Evolutionary conservation across 2,329 filamentous ascomycete species (phyloP).

Genomic region (Trichophyton simii): DNA sequence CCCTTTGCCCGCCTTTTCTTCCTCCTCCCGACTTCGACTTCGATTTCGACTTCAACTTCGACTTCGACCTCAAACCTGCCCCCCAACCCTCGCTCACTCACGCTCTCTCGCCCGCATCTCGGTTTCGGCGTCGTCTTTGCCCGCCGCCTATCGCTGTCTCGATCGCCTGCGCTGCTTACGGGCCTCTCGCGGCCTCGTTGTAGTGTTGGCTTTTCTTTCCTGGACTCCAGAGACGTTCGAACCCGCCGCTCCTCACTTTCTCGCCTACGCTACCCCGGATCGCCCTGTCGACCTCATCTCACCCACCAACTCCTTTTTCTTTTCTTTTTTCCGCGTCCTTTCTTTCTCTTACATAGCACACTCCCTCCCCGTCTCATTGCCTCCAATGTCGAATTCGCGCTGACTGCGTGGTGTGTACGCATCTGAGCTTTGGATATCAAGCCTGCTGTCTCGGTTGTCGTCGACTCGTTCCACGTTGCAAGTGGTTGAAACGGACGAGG

Average conservation of each 20-base stretch:
- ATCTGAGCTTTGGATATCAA: not conserved
- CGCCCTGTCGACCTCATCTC: not conserved
- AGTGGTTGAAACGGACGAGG: not conserved
- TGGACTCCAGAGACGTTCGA: not conserved
- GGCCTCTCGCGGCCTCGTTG: not conserved
- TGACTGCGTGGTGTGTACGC: not conserved
- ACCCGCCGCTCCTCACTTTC: not conserved
- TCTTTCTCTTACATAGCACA: not conserved
- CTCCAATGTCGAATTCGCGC: slow-evolving; percentile 1
- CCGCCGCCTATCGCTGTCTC: not conserved
- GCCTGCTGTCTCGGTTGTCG: not conserved
- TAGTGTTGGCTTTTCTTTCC: not conserved
- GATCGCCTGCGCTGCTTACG: not conserved
- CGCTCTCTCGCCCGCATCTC: too few relatives aligned
- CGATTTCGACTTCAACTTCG: too few relatives aligned
- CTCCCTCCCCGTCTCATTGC: not conserved
- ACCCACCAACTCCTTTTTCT: not conserved
- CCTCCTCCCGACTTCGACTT: too few relatives aligned
- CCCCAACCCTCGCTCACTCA: too few relatives aligned
- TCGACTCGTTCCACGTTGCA: not conserved
- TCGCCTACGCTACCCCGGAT: slow-evolving; percentile 1
- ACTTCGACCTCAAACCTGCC: too few relatives aligned
- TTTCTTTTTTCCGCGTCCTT: not conserved
- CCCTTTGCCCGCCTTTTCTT: too few relatives aligned
- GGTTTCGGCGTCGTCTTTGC: too few relatives aligned